Evolutionary conservation across 2,329 filamentous ascomycete species (phyloP), one percentile per base, ranked within the genome.

Genomic region (Trichophyton schoenleinii): DNA sequence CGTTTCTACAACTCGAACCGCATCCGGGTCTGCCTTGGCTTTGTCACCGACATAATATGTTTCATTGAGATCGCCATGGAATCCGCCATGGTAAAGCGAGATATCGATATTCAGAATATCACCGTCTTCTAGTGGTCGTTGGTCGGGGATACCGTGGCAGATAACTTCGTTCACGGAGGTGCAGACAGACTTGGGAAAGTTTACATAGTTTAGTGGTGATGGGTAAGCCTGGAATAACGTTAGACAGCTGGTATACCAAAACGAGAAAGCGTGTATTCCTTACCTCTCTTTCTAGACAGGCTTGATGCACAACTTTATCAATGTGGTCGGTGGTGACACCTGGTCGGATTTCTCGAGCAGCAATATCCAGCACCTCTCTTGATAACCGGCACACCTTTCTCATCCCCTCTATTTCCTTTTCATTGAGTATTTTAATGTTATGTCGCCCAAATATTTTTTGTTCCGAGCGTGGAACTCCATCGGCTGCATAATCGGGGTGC

Each of bases 91-190:
- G 75, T 95, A 99, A 49, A 99, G 78, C 0, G 91, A 91, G 3
- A 99, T 89, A 68, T 99, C 94, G 66, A 99, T 91, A 77, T 99
- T 99, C 70, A 99, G 78, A 66, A 99, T 97, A 70, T 99, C 94
- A 64, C 94, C 94, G 67, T 99, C 92, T 65, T 90, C 77, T 0
- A 99, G 81, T 6, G 88, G 80, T 61, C 94, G 85, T 73, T 95
- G 85, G 70, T 99, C 94, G 15, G 94, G 94, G 65, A 99, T 99
- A 60, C 94, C 94, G 79, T 99, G 94, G 79, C 94, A 99, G 73
- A 99, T 97, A 66, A 96, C 88, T 76, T 99, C 94, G 79, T 99
- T 99, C 58, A 89, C 78, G 2, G 92, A 97, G 2, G 92, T 97
- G 77, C 94, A 99, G 64, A 96, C 89, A 0, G 94, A 99, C 78